phyloP scores from a whole-genome alignment of 192 early-diverging fungal species.

The Backusella macrospora region DNA sequence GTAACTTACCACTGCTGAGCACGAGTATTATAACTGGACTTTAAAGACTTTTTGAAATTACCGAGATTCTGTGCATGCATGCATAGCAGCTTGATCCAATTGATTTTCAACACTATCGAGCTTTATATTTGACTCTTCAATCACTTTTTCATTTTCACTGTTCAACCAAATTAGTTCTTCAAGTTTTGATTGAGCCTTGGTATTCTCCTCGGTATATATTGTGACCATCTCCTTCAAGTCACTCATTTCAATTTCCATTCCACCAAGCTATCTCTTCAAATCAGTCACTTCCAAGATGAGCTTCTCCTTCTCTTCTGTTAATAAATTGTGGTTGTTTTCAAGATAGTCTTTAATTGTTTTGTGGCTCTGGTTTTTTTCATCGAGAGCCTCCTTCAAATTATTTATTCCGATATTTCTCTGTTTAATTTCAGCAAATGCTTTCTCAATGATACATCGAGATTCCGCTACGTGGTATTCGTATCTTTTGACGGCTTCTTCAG shows the following conservation, averaged over 20 bases:
- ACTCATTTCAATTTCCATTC: not conserved
- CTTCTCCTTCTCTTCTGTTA: not conserved
- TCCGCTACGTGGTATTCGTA: not conserved
- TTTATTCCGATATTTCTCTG: not conserved
- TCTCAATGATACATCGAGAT: not conserved
- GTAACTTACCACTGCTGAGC: not conserved
- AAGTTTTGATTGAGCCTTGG: not conserved
- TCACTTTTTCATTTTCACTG: not conserved
- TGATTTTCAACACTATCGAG: not conserved
- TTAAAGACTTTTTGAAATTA: not conserved
- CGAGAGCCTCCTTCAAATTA: not conserved
- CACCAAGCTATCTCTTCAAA: not conserved
- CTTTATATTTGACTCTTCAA: not conserved
- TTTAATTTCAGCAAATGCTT: not conserved
- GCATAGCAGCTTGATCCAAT: not conserved
- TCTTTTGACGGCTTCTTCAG: not conserved
- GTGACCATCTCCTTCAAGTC: not conserved
- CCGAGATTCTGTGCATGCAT: not conserved
- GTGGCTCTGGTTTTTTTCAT: not conserved
- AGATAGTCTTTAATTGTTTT: not conserved
- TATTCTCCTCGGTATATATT: not conserved
- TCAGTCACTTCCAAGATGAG: not conserved
- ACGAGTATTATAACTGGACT: not conserved
- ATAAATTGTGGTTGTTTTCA: not conserved
- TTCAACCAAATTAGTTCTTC: not conserved